Conservation (phyloP, 2,329 filamentous ascomycete species). For the Aureobasidium sp. region DNA sequence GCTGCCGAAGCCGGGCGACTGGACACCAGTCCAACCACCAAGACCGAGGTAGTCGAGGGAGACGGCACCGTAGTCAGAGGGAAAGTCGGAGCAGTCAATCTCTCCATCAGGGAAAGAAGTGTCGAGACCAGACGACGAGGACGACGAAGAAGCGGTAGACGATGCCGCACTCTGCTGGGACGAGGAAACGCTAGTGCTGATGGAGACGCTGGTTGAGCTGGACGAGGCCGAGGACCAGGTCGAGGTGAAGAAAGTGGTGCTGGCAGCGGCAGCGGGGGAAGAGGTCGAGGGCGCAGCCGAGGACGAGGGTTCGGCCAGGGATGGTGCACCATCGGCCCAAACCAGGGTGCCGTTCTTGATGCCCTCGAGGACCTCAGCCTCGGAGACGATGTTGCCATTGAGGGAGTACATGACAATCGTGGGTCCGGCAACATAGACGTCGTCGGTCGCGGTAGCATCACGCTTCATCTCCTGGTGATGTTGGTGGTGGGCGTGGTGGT, state of each 20-base stretch:
- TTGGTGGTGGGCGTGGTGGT: conserved; percentile 48
- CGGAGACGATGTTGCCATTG: conserved; percentile 52
- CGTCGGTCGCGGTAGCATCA: conserved; percentile 32
- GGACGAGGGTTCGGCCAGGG: conserved; percentile 17
- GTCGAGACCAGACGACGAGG: conserved; percentile 46
- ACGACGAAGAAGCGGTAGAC: conserved; percentile 2
- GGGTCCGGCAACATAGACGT: conserved; percentile 49
- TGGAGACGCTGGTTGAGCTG: conserved; percentile 19
- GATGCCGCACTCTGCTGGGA: conserved; percentile 13
- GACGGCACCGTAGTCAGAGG: conserved; percentile 71
- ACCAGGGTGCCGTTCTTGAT: conserved; percentile 57
- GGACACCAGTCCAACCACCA: conserved; percentile 72
- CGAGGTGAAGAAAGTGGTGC: conserved; percentile 22
- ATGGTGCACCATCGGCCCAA: conserved; percentile 50
- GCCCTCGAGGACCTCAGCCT: conserved; percentile 59
- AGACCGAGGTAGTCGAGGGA: conserved; percentile 58
- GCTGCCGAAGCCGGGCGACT: conserved; percentile 33
- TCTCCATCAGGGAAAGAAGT: conserved; percentile 66
- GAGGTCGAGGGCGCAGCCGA: conserved; percentile 20
- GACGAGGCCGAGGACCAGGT: conserved; percentile 26
- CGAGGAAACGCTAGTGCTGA: conserved; percentile 22
- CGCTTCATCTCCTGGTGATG: conserved; percentile 47
- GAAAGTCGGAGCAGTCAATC: conserved; percentile 64
- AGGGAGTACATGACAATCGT: conserved; percentile 65
- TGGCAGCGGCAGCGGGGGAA: conserved; percentile 16